Base-by-base conservation (phyloP, 768 basidiomycete species). In the Boletellus emodensis region DNA sequence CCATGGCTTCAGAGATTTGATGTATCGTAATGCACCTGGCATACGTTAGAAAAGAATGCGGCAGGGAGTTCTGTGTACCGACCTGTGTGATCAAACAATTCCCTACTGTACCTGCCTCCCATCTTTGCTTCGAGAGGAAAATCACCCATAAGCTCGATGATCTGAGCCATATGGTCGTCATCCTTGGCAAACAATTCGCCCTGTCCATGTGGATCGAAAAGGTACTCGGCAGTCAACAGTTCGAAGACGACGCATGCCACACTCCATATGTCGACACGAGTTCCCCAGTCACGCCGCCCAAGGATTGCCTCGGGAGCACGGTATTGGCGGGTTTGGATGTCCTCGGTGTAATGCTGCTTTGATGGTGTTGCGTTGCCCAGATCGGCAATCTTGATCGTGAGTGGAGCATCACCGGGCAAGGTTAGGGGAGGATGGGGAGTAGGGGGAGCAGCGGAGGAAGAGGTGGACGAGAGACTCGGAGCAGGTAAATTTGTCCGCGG, bases 281-380 rank as follows among this genome's bases (percentile, higher is more conserved):
- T 75, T 57, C 85, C 90, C 93, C 93, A 96, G 58, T 90, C 88
- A 33, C 79, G 80, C 48, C 84, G 82, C 15, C 94, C 93, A 15
- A 94, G 72, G 58, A 96, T 93, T 47, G 91, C 93, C 68, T 96
- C 93, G n/a, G 93, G 93, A 24, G 89, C 81, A 54, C 93, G 86
- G 66, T 96, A 96, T 64, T 95, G 93, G 38, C 93, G 81, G n/a
- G 93, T 96, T 71, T 95, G 94, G 57, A 94, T 95, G 64, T 94
- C 93, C 62, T 94, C 93, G 9, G 93, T 95, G 65, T 82, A 96
- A 65, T 95, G 92, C 60, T 84, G 83, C 57, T 74, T 85, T n/a
- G 89, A 85, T 14, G 91, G 93, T 33, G 93, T 94, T 22, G 93
- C 94, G 65, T 96, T 96, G 22, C 93, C 93, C 39, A 96, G 73